These are phyloP conservation scores for Pichia californica DNA, from an alignment of 805 yeast genomes.

Conservation along the genomic window DNA sequence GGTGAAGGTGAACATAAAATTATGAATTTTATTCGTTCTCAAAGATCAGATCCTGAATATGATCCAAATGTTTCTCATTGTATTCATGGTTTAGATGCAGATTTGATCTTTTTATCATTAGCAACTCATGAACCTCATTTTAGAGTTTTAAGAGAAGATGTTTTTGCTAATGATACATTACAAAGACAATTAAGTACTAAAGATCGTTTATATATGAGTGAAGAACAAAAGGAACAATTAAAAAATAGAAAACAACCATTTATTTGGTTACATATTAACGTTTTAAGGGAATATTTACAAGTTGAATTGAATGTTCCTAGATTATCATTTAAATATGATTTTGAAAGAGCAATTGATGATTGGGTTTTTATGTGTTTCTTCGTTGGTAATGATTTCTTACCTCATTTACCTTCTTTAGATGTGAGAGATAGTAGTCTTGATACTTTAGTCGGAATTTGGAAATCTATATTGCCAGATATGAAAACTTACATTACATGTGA, in stretches of 20 bases:
- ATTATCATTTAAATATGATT: constrained; percentile 67
- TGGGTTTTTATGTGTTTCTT: constrained; percentile 99
- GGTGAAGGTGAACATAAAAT: constrained; percentile 99
- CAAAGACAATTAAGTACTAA: constrained; percentile 37
- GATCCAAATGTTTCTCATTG: constrained; percentile 94
- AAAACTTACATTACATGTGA: constrained; percentile 83
- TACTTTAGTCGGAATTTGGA: constrained; percentile 76
- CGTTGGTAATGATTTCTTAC: constrained; percentile 96
- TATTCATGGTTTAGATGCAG: constrained; percentile 97
- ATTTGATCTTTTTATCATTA: constrained; percentile 87
- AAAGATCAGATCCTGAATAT: constrained; percentile 78
- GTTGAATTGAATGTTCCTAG: constrained; percentile 72
- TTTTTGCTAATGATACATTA: constrained; percentile 68
- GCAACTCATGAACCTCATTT: constrained; percentile 99
- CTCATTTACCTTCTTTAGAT: constrained; percentile 90
- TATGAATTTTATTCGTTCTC: constrained; percentile 91
- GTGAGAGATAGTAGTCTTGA: constrained; percentile 95
- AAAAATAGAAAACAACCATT: constrained; percentile 68
- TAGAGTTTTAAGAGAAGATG: constrained; percentile 90
- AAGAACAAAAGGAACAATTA: constrained; percentile 43
- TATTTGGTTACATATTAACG: constrained; percentile 86
- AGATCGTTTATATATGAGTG: constrained; percentile 53
- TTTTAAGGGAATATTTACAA: constrained; percentile 80
- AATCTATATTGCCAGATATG: constrained; percentile 55
- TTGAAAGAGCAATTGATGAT: constrained; percentile 95